Conservation (phyloP, 129 eudicot species). For the Tagetes patula region DNA sequence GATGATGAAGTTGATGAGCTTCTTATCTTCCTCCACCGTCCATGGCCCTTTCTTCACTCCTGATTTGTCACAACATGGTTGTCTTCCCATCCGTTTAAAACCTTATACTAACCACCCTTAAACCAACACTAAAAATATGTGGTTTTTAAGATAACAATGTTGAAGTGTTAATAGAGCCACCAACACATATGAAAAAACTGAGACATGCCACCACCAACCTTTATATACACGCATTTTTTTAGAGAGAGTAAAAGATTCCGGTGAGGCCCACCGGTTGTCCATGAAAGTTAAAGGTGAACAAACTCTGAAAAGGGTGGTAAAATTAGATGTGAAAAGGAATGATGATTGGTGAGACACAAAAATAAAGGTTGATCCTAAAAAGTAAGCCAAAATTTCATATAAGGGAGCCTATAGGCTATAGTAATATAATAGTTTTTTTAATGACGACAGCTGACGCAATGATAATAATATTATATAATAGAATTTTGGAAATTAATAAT, state of each 20-base stretch:
- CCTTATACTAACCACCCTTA: background rate
- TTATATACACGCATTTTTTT: slow-evolving; percentile 31
- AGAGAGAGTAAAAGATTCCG: slow-evolving; percentile 14
- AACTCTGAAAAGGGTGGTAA: slow-evolving; percentile 37
- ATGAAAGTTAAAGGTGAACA: slow-evolving; percentile 58
- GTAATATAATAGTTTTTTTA: background rate
- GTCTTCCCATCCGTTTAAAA: slow-evolving; percentile 64
- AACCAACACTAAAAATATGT: background rate
- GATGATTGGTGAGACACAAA: slow-evolving; percentile 41
- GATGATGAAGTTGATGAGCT: slow-evolving; percentile 69
- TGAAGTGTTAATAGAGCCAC: background rate
- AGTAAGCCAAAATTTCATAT: background rate
- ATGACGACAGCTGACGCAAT: too few species aligned
- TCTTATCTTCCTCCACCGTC: slow-evolving; percentile 91
- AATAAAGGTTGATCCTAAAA: slow-evolving; percentile 35
- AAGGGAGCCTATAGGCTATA: background rate
- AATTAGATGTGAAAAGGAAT: slow-evolving; percentile 34
- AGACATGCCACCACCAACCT: slow-evolving; percentile 44
- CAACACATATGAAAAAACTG: slow-evolving; percentile 19
- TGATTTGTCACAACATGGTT: slow-evolving; percentile 85
- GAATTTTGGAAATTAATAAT: too few species aligned
- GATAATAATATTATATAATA: too few species aligned
- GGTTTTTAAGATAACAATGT: background rate
- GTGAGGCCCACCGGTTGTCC: slow-evolving; percentile 41
- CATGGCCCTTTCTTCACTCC: slow-evolving; percentile 98